Evolutionary conservation across 2,329 filamentous ascomycete genomes (phyloP), one percentile per base, ranked within the genome.

Genomic region (Curvularia hawaiiensis): DNA sequence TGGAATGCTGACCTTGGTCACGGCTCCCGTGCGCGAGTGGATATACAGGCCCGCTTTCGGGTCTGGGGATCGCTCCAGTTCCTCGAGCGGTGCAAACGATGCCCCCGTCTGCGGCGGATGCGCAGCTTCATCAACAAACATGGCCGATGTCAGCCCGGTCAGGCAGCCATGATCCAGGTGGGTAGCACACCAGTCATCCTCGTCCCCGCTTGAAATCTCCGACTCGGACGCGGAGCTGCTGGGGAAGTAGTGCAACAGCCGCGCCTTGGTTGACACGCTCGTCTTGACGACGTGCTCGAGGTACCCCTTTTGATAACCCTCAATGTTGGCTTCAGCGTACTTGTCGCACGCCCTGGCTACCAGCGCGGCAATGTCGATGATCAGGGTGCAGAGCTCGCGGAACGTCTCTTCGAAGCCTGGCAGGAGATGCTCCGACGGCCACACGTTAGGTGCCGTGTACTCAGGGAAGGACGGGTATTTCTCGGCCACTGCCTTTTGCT

Each of bases 111-210:
- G 72, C 41, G 78, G 64, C 39, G 79, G 67, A 57, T 77, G 70
- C 10, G 72, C 73, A 0, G 78, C 78, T 78, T 98, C 94, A 71
- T 98, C 92, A 61, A 98, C 84, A 76, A 96, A 98, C 92, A 98
- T 97, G 65, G 94, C 93, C 2, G 90, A 94, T 0, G 95, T 99
- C 33, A 99, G 83, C 14, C 93, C 94, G 0, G 95, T 99, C 31
- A 99, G 83, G 73, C 94, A 98, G 43, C 95, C 92, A 69, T 97
- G 92, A 76, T 98, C 94, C 55, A 95, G 81, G 74, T 95, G 90
- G 1, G 90, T 92, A 9, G 92, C 91, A 76, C 94, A 99, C 95
- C 95, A 99, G 78, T 96, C 91, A 75, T 97, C 93, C 59, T 92
- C 88, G n/a, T 78, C 78, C 77, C 79, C 71, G 12, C 57, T 60